phyloP scores from a whole-genome alignment of 139 green algal genomes.

The Picochlorum sp. region DNA sequence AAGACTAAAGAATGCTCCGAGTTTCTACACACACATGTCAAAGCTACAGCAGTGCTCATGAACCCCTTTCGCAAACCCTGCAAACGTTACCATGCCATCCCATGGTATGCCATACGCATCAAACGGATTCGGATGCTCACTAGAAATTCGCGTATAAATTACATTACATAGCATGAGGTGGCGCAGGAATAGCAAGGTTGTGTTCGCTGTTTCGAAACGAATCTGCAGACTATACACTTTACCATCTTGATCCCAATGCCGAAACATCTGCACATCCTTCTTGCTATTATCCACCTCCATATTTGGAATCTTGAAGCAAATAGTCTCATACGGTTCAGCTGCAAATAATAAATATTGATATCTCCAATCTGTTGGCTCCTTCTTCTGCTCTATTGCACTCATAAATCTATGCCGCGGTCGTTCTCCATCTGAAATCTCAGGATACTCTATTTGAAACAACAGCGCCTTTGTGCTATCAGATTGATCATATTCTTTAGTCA shows the following conservation, averaged over 20 bases:
- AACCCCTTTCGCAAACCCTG: no score
- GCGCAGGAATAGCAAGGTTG: no score
- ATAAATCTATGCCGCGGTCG: conserved; percentile 96
- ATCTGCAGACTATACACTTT: conserved; percentile 82
- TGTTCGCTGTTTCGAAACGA: conserved; percentile 49
- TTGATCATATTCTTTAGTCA: conserved; percentile 95
- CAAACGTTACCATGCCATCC: no score
- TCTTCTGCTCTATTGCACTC: conserved; percentile 87
- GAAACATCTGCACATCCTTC: conserved; percentile 77
- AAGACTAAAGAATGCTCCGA: no score
- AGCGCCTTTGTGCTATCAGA: conserved; percentile 69
- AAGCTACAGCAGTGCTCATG: no score
- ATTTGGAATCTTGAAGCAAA: conserved; percentile 95
- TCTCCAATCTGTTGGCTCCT: conserved; percentile 78
- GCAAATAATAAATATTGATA: conserved; percentile 98
- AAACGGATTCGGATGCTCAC: no score
- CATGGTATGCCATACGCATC: no score
- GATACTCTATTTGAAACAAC: conserved; percentile 97
- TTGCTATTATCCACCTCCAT: conserved; percentile 63
- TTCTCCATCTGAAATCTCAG: conserved; percentile 87
- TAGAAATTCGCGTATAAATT: no score
- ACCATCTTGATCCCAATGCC: conserved; percentile 82
- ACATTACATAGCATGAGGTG: no score
- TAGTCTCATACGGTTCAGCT: conserved; percentile 93
- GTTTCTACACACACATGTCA: no score